These are phyloP conservation scores for Schwanniomyces sp. DNA, from an alignment of 805 yeast genomes.

Conservation along the genomic window DNA sequence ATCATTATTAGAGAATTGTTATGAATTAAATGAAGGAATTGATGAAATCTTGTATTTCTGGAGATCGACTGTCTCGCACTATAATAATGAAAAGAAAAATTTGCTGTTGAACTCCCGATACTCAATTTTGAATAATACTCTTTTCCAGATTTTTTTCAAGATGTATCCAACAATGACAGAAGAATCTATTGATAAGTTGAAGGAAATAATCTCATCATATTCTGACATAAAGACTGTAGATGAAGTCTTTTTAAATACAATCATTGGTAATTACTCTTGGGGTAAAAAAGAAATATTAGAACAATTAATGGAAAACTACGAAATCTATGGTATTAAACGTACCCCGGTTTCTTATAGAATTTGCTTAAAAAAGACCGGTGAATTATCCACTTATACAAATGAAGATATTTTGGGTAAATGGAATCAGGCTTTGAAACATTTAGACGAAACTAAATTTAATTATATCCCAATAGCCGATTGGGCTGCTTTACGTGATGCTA, in stretches of 20 bases:
- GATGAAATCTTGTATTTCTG: conserved; percentile 61
- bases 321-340: conserved; percentile 53
- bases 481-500: conserved; percentile 81
- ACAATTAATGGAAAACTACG: conserved; percentile 61
- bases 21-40: conserved; percentile 56
- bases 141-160: conserved; percentile 67
- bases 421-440: conserved; percentile 46
- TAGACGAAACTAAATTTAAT: conserved; percentile 54
- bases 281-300: conserved; percentile 62
- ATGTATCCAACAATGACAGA: conserved; percentile 50
- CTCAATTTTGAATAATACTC: conserved; percentile 67
- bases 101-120: conserved; percentile 68
- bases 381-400: conserved; percentile 49
- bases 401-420: conserved; percentile 57
- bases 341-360: conserved; percentile 74
- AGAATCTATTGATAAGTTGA: conserved; percentile 58
- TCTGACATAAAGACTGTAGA: conserved; percentile 60
- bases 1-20: conserved; percentile 60
- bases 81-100: conserved; percentile 39
- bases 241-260: conserved; percentile 79
- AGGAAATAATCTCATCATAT: conserved; percentile 55
- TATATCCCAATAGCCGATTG: conserved; percentile 83
- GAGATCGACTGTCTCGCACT: conserved; percentile 59
- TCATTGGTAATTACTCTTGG: conserved; percentile 70
- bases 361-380: conserved; percentile 69